A percentile compares a stretch with the other conserved stretches of the same genome.
Conservation (phyloP, 1,139 yeast genomes). For the Blastobotrys apis region DNA sequence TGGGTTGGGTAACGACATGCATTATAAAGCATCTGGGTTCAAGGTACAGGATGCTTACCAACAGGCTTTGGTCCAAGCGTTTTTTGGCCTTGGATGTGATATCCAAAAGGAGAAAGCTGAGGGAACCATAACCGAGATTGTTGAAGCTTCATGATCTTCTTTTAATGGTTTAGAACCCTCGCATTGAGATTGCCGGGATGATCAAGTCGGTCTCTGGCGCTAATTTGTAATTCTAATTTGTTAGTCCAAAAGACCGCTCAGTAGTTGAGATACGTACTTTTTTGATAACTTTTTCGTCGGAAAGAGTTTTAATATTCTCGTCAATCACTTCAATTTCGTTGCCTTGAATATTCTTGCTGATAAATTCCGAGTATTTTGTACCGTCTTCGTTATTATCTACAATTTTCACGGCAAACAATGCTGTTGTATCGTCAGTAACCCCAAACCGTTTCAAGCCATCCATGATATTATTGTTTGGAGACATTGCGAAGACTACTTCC, state of each 20-base stretch:
- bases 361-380: conserved; percentile 11
- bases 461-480: conserved; percentile 49
- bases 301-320: conserved; percentile 29
- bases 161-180: conserved; percentile 14
- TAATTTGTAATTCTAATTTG: conserved; percentile 26
- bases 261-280: conserved; percentile 20
- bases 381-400: conserved; percentile 13
- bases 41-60: conserved; percentile 63
- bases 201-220: conserved; percentile 12
- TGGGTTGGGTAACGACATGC: conserved; percentile 58
- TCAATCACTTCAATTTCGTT: conserved; percentile 35
- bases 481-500: conserved; percentile 48
- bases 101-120: conserved; percentile 58
- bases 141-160: no score
- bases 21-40: conserved; percentile 84
- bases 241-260: background rate
- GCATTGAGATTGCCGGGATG: conserved; percentile 17
- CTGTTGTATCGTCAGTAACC: conserved; percentile 37
- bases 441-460: conserved; percentile 48
- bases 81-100: conserved; percentile 80
- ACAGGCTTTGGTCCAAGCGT: conserved; percentile 81
- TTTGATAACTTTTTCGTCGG: conserved; percentile 38
- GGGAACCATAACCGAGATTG: no score
- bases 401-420: conserved; percentile 40
- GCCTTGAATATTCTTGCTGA: conserved; percentile 17